Evolutionary conservation across 768 basidiomycete species (phyloP).

Genomic region (Kwoniella mangroviensis): DNA sequence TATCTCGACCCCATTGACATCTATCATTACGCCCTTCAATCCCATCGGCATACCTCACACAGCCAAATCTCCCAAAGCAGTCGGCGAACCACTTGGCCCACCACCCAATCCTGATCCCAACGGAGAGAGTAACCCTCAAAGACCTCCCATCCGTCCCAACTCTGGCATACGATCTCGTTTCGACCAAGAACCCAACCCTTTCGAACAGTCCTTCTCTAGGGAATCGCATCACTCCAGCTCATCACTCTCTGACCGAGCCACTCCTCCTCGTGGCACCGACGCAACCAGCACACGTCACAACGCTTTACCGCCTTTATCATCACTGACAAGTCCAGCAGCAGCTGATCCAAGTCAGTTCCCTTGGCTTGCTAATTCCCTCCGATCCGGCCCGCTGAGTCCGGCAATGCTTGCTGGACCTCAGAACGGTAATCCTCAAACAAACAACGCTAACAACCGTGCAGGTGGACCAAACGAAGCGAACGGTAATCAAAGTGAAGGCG

Average conservation of each 20-base stretch:
- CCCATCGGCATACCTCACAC: background rate
- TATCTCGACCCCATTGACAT: background rate
- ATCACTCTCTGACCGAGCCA: constrained; percentile 46
- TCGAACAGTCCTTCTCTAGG: constrained; percentile 87
- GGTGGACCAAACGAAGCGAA: constrained; percentile 13
- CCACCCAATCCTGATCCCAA: constrained; percentile 12
- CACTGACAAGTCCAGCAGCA: constrained; percentile 53
- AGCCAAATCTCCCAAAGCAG: constrained; percentile 23
- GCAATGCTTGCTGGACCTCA: constrained; percentile 90
- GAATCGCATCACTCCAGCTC: constrained; percentile 52
- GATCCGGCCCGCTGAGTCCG: constrained; percentile 90
- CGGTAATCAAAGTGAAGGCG: constrained; percentile 13
- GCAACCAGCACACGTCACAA: constrained; percentile 48
- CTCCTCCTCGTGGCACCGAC: constrained; percentile 61
- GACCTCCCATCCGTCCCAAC: constrained; percentile 51
- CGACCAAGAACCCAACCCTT: constrained; percentile 82
- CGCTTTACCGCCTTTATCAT: constrained; percentile 55
- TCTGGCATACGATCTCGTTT: constrained; percentile 52
- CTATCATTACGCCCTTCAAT: constrained; percentile 1
- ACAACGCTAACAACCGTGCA: constrained; percentile 23
- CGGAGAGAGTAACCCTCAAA: constrained; percentile 27
- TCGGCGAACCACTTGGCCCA: constrained; percentile 12
- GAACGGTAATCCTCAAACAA: constrained; percentile 43
- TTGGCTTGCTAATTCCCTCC: constrained; percentile 68
- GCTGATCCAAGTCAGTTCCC: constrained; percentile 57